Evolutionary conservation across 2,329 filamentous ascomycete species (phyloP).

Genomic region (Paraconiothyrium brasiliense): DNA sequence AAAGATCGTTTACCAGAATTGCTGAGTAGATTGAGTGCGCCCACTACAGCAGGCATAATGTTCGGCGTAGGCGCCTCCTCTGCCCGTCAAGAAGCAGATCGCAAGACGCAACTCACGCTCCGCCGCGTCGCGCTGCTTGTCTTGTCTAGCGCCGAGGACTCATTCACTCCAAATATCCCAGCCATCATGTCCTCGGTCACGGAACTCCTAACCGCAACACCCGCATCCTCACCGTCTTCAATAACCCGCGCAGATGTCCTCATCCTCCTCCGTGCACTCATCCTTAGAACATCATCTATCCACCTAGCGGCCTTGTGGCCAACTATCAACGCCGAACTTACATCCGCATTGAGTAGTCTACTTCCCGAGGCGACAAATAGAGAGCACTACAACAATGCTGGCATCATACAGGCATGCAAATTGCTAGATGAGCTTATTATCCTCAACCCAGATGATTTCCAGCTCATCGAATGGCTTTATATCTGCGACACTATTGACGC

Average conservation of each 20-base stretch:
- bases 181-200: slow-evolving; percentile 82
- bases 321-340: slow-evolving; percentile 84
- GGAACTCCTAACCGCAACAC: slow-evolving; percentile 83
- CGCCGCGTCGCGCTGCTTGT: slow-evolving; percentile 83
- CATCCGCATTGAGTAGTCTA: slow-evolving; percentile 79
- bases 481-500: slow-evolving; percentile 97
- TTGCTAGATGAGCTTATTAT: slow-evolving; percentile 89
- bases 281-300: slow-evolving; percentile 79
- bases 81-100: slow-evolving; percentile 92
- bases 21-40: slow-evolving; percentile 78
- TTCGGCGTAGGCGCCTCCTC: slow-evolving; percentile 98
- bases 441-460: slow-evolving; percentile 91
- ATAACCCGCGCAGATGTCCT: slow-evolving; percentile 89
- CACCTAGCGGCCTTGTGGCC: slow-evolving; percentile 91
- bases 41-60: slow-evolving; percentile 93
- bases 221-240: slow-evolving; percentile 90
- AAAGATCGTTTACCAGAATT: slow-evolving; percentile 89
- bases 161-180: slow-evolving; percentile 79
- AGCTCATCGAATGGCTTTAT: slow-evolving; percentile 98
- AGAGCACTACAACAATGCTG: slow-evolving; percentile 79
- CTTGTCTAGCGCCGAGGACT: slow-evolving; percentile 78
- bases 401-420: slow-evolving; percentile 91
- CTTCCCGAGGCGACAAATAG: slow-evolving; percentile 72
- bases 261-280: slow-evolving; percentile 83
- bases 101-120: slow-evolving; percentile 89